Evolutionary conservation across 139 green algal species (phyloP).

Genomic region (Volvox africanus): DNA sequence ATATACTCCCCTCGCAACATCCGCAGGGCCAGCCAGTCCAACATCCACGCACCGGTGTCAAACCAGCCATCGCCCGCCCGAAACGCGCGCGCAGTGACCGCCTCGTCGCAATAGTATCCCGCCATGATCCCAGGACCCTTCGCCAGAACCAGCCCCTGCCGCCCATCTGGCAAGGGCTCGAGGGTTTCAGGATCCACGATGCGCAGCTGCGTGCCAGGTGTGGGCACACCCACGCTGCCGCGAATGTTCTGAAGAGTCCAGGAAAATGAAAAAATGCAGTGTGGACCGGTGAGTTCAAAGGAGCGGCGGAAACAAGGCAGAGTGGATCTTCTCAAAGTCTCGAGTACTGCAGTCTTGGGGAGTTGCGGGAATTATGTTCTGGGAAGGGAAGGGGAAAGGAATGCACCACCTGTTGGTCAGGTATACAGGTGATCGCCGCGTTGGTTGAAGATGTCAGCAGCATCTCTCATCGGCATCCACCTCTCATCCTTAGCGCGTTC

Average conservation of each 20-base stretch:
- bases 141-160: constrained; percentile 83
- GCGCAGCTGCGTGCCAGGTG: constrained; percentile 82
- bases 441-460: too few relatives aligned
- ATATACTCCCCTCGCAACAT: too few relatives aligned
- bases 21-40: too few relatives aligned
- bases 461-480: too few relatives aligned
- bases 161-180: constrained; percentile 72
- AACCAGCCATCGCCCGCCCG: constrained; percentile 80
- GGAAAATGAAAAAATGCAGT: neutral
- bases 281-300: neutral
- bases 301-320: too few relatives aligned
- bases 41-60: constrained; percentile 73
- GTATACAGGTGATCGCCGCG: too few relatives aligned
- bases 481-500: too few relatives aligned
- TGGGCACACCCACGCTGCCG: constrained; percentile 84
- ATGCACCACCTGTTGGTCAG: too few relatives aligned
- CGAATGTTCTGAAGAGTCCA: constrained; percentile 74
- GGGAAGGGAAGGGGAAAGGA: too few relatives aligned
- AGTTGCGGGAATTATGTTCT: too few relatives aligned
- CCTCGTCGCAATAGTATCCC: constrained; percentile 77
- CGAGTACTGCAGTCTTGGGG: too few relatives aligned
- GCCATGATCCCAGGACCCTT: constrained; percentile 82
- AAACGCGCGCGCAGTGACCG: constrained; percentile 77
- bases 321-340: too few relatives aligned
- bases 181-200: constrained; percentile 89